Evolutionary conservation across 2,329 filamentous ascomycete species (phyloP).

Genomic region (Botrytis aclada): DNA sequence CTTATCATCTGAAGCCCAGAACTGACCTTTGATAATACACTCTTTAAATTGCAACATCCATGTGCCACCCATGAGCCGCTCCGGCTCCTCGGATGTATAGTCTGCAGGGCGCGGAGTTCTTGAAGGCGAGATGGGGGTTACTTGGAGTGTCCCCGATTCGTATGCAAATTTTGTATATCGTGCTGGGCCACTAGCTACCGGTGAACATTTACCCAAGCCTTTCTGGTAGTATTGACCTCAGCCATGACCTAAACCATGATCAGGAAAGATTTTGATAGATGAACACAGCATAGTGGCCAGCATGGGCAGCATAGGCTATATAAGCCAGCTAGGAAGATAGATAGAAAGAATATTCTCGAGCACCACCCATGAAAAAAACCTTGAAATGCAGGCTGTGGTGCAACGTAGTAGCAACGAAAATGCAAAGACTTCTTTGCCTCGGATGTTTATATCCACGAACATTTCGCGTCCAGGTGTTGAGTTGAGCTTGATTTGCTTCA

Average conservation of each 20-base stretch:
- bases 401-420: conserved; percentile 14
- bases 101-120: background rate
- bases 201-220: background rate
- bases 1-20: background rate
- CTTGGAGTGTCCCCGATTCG: background rate
- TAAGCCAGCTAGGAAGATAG: background rate
- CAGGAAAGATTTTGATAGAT: background rate
- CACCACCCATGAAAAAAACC: background rate
- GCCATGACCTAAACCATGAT: background rate
- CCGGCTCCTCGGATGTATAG: background rate
- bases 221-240: background rate
- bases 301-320: background rate
- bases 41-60: background rate
- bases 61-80: background rate
- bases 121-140: background rate
- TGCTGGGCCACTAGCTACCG: background rate
- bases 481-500: conserved; percentile 6
- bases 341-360: conserved; percentile 7
- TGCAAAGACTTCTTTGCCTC: conserved; percentile 9
- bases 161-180: conserved; percentile 4
- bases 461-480: conserved; percentile 2
- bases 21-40: background rate
- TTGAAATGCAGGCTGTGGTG: conserved; percentile 3
- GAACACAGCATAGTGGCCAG: conserved; percentile 6
- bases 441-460: conserved; percentile 1